These are phyloP conservation scores for Saturnispora silvae DNA, from an alignment of 805 yeast species.

Conservation along the genomic window DNA sequence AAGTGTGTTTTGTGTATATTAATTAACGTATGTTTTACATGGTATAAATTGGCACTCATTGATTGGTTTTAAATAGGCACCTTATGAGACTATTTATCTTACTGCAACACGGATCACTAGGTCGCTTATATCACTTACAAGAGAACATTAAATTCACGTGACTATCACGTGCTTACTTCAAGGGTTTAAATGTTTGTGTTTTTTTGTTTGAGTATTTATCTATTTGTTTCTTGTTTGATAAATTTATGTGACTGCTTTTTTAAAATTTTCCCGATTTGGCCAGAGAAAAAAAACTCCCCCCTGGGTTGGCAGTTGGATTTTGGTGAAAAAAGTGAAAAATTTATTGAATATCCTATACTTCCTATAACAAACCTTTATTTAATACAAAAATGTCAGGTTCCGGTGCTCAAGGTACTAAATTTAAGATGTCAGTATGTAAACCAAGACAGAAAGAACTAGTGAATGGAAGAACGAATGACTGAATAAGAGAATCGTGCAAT, in stretches of 20 bases:
- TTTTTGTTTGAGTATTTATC: neutral
- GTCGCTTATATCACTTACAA: too few species aligned
- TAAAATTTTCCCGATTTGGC: neutral
- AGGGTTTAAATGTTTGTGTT: neutral
- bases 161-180: neutral
- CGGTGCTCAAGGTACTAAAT: slow-evolving; percentile 99
- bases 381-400: slow-evolving; percentile 67
- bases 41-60: too few species aligned
- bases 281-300: too few species aligned
- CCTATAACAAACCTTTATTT: slow-evolving; percentile 4
- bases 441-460: too few species aligned
- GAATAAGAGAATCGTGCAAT: neutral
- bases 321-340: slow-evolving; percentile 1
- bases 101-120: too few species aligned
- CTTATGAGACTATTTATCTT: too few species aligned
- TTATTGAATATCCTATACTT: neutral
- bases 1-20: too few species aligned
- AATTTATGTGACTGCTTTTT: neutral
- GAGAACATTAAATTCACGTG: too few species aligned
- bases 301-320: too few species aligned
- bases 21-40: too few species aligned
- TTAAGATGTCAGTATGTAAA: slow-evolving; percentile 95
- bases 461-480: neutral
- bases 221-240: neutral
- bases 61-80: too few species aligned